Conservation (phyloP, 75 land plant genomes). For the Azolla pinnata region DNA sequence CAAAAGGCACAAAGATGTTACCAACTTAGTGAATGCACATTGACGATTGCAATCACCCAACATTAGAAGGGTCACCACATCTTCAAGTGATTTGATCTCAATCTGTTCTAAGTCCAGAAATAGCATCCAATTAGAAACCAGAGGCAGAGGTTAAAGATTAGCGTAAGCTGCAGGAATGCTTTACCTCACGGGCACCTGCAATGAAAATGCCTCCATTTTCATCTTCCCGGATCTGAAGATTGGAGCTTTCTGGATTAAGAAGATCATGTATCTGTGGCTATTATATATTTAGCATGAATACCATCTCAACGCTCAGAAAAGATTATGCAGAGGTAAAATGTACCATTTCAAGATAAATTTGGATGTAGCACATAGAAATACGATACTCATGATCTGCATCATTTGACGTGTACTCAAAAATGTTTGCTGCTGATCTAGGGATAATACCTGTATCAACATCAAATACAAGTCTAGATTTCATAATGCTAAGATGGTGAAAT, state of each 20-base stretch:
- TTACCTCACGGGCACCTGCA: slow-evolving; percentile 32
- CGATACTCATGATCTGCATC: slow-evolving; percentile 27
- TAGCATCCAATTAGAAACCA: too few relatives aligned
- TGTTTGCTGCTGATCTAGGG: slow-evolving; percentile 35
- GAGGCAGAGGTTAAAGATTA: too few relatives aligned
- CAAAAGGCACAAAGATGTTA: background rate
- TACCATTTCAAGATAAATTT: slow-evolving; percentile 35
- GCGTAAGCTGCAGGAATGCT: too few relatives aligned
- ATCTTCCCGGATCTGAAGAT: slow-evolving; percentile 25
- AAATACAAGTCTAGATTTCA: too few relatives aligned
- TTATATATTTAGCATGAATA: background rate
- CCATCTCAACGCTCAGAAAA: background rate
- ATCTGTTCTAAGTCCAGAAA: slow-evolving; percentile 7
- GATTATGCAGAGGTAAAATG: background rate
- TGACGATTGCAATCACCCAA: slow-evolving; percentile 32
- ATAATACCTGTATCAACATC: slow-evolving; percentile 35
- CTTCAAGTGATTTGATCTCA: slow-evolving; percentile 27
- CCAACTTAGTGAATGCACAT: slow-evolving; percentile 32
- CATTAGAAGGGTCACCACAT: slow-evolving; percentile 25
- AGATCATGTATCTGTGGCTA: slow-evolving; percentile 27
- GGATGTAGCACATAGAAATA: slow-evolving; percentile 34
- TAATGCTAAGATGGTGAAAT: too few relatives aligned
- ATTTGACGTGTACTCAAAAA: slow-evolving; percentile 16
- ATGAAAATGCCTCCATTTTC: slow-evolving; percentile 22
- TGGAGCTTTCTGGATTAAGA: slow-evolving; percentile 25